Evolutionary conservation across 129 eudicot species (phyloP).

Genomic region (Calendula officinalis): DNA sequence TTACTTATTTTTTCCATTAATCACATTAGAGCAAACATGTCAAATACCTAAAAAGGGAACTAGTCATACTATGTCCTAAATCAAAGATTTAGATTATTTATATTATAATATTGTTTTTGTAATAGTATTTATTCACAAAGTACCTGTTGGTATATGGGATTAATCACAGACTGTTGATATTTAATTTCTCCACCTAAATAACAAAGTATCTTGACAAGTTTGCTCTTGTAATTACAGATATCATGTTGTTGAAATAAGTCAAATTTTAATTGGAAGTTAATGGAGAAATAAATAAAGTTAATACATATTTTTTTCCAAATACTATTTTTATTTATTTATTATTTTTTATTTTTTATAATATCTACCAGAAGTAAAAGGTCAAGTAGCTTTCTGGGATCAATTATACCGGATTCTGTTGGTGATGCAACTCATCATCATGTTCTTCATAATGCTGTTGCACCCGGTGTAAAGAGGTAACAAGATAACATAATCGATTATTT

Average conservation of each 20-base stretch:
- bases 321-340: not conserved
- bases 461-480: constrained; percentile 72
- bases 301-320: not conserved
- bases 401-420: constrained; percentile 67
- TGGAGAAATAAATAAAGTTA: not conserved
- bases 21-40: not conserved
- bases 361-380: constrained; percentile 62
- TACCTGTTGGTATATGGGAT: too few species aligned
- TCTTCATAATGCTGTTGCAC: constrained; percentile 79
- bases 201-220: constrained; percentile 3
- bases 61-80: too few species aligned
- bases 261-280: not conserved
- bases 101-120: too few species aligned
- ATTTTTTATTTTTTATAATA: not conserved
- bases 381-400: constrained; percentile 63
- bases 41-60: not conserved
- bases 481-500: not conserved
- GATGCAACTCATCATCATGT: constrained; percentile 83
- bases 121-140: too few species aligned
- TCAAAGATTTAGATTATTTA: too few species aligned
- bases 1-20: too few species aligned
- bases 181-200: not conserved
- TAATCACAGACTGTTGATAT: not conserved
- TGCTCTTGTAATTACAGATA: not conserved
- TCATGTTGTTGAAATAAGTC: not conserved